A percentile compares a stretch with the other conserved stretches of the same genome.
Conservation (phyloP, 2,329 filamentous ascomycete genomes). For the Fusarium ambrosium region DNA sequence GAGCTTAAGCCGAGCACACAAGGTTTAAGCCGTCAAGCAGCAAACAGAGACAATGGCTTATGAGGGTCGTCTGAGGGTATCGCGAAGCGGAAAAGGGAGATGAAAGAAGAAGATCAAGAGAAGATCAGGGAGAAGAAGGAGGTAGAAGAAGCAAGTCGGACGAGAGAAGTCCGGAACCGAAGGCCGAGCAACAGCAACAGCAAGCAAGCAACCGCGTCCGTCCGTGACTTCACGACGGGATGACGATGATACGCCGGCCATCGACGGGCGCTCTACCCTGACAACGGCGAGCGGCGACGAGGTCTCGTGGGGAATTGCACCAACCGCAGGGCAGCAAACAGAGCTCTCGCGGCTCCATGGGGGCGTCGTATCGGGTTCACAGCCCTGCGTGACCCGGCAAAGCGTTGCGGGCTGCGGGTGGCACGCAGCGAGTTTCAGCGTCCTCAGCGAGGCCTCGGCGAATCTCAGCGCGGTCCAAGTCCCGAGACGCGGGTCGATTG, state of each 20-base stretch:
- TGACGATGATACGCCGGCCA: conserved; percentile 47
- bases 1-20: conserved; percentile 29
- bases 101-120: conserved; percentile 21
- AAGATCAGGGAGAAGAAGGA: conserved; percentile 17
- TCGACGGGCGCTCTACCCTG: conserved; percentile 34
- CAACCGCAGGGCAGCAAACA: conserved; percentile 28
- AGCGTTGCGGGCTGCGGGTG: not conserved
- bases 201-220: conserved; percentile 28
- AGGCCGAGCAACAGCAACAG: conserved; percentile 17
- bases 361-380: conserved; percentile 37
- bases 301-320: conserved; percentile 37
- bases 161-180: conserved; percentile 34
- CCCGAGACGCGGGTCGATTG: conserved; percentile 30
- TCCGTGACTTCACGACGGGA: conserved; percentile 39
- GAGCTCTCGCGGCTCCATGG: conserved; percentile 26
- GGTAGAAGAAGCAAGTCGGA: conserved; percentile 31
- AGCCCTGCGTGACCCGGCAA: conserved; percentile 41
- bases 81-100: conserved; percentile 23
- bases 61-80: conserved; percentile 39
- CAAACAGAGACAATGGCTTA: conserved; percentile 11
- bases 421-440: conserved; percentile 1
- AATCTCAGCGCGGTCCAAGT: conserved; percentile 15
- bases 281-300: conserved; percentile 26
- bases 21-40: conserved; percentile 31
- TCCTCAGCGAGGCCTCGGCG: not conserved